A percentile compares a stretch with the other conserved stretches of the same genome.
Evolutionary conservation across 2,329 filamentous ascomycete genomes (phyloP).

Genomic region (Aspergillus floridensis): DNA sequence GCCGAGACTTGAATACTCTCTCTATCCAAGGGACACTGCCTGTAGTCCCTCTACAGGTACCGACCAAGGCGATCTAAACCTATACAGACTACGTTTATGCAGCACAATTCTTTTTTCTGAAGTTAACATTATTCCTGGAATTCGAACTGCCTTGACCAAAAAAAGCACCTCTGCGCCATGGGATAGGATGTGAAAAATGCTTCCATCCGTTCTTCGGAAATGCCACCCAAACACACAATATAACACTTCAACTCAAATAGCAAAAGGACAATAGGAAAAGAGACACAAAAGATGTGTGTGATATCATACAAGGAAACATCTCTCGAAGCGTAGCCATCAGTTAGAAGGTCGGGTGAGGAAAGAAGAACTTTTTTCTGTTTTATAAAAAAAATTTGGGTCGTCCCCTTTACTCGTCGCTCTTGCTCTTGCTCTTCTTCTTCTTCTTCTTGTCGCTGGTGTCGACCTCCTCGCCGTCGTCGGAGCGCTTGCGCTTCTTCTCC

Average conservation of each 20-base stretch:
- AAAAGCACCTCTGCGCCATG: conserved; percentile 32
- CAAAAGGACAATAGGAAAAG: conserved; percentile 27
- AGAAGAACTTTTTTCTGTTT: conserved; percentile 23
- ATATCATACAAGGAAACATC: conserved; percentile 43
- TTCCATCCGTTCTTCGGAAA: conserved; percentile 26
- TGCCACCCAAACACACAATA: conserved; percentile 35
- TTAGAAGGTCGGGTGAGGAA: neutral
- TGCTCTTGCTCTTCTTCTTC: conserved; percentile 57
- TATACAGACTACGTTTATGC: neutral
- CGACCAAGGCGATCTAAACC: too few relatives aligned
- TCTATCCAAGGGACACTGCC: too few relatives aligned
- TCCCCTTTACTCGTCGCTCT: conserved; percentile 52
- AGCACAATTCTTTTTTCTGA: neutral
- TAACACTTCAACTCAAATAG: conserved; percentile 25
- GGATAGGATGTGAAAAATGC: conserved; percentile 17
- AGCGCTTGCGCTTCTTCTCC: conserved; percentile 70
- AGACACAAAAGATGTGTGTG: conserved; percentile 34
- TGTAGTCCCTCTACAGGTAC: too few relatives aligned
- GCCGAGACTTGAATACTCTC: too few relatives aligned
- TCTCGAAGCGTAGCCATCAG: conserved; percentile 22
- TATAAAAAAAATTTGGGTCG: conserved; percentile 8
- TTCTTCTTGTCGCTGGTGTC: conserved; percentile 47
- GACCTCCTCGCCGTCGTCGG: conserved; percentile 56
- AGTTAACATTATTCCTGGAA: conserved; percentile 23
- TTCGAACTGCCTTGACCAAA: conserved; percentile 24